Conservation (phyloP, 2,329 filamentous ascomycete species). For the Aspergillus tamarii region DNA sequence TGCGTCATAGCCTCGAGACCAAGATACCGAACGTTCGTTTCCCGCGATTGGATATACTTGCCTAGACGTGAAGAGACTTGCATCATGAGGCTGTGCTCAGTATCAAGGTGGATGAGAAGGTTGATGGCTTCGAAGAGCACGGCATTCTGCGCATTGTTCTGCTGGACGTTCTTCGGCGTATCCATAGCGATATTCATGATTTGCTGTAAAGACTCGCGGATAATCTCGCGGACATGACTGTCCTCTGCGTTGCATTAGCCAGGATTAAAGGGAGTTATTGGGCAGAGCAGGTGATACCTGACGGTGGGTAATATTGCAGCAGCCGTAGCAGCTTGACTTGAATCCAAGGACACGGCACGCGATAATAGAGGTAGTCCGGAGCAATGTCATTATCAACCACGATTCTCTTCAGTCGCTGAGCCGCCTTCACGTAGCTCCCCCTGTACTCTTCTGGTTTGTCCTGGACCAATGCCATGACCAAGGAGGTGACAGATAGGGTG, state of each 20-base stretch:
- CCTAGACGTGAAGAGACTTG: constrained; percentile 90
- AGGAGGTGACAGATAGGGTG: constrained; percentile 89
- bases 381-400: constrained; percentile 88
- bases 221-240: constrained; percentile 85
- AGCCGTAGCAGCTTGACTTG: constrained; percentile 91
- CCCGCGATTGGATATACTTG: constrained; percentile 93
- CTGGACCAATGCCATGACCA: constrained; percentile 92
- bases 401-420: constrained; percentile 83
- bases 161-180: constrained; percentile 96
- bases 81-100: constrained; percentile 91
- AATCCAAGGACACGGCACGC: constrained; percentile 98
- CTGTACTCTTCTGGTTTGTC: constrained; percentile 94
- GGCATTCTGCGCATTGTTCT: constrained; percentile 98
- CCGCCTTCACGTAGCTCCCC: constrained; percentile 91
- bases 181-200: constrained; percentile 92
- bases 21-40: constrained; percentile 96
- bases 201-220: constrained; percentile 86
- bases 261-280: background rate
- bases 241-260: constrained; percentile 65
- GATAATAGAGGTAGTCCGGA: constrained; percentile 95
- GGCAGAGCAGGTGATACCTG: constrained; percentile 59
- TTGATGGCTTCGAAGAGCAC: constrained; percentile 99
- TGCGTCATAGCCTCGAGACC: constrained; percentile 98
- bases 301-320: constrained; percentile 94
- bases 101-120: constrained; percentile 95